Base-by-base conservation (phyloP, 1,139 yeast genomes). In the Blastobotrys buckinghamii region DNA sequence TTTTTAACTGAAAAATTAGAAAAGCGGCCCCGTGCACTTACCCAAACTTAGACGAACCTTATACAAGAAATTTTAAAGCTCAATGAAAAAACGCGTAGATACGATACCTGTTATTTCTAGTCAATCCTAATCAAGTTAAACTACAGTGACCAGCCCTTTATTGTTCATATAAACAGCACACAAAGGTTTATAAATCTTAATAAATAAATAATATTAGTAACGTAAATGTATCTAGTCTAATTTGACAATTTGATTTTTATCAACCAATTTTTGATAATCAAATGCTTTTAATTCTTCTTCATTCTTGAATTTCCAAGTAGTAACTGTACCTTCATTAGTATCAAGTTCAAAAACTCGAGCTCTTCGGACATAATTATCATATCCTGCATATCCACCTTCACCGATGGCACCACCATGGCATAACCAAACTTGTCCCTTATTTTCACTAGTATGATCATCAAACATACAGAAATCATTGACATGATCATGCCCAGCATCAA, bases 351-450 rank as follows among this genome's bases (percentile, higher is more conserved):
- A 90, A 0, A 82, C 60, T 47, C 97, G 72, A 48, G 88, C 62
- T 50, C 97, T 74, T 58, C 98, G 76, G 12, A 83, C 71, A 45
- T 84, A 86, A 0, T 92, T 95, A 0, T 88, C 90, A 62, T 89
- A 87, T 0, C 96, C 96, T 4, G 84, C 96, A 61, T 89, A 89
- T 0, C 96, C 98, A 39, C 97, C 97, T 68, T 86, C 94, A 3
- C 97, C 98, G 1, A 77, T 75, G 0, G 84, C 96, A 37, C 98
- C 98, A 2, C 96, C 97, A 60, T 86, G 88, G 61, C 98, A 92
- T 39, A 90, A 69, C 95, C 96, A 87, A 33, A 87, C 69, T 41
- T 75, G 73, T 43, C 74, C 70, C 29, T 70, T 64, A 4, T 60
- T 56, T 2, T 67, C 65, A 24, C 55, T 54, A 15, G 16, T 62